phyloP scores from a whole-genome alignment of 148 eudicot species.

The Polygonum aviculare region DNA sequence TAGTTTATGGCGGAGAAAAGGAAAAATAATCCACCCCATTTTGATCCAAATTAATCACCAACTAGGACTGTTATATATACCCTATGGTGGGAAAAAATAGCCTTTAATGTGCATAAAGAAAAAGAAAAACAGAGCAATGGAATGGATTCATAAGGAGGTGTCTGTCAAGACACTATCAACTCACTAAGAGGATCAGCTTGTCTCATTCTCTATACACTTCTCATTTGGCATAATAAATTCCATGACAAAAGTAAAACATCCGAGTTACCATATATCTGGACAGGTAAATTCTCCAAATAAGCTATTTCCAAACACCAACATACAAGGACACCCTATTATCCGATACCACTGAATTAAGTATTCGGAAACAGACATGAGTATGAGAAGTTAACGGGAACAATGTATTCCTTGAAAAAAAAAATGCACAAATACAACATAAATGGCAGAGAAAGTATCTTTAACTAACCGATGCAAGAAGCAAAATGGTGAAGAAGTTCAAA shows the following conservation, averaged over 20 bases:
- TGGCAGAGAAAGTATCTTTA: constrained; percentile 12
- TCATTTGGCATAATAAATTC: not conserved
- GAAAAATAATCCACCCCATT: not conserved
- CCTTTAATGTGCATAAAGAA: not conserved
- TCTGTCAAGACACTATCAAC: not conserved
- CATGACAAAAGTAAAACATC: not conserved
- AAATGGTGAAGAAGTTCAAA: constrained; percentile 72
- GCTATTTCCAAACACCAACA: not conserved
- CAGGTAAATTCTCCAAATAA: not conserved
- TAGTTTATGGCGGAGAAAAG: not conserved
- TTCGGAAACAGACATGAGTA: not conserved
- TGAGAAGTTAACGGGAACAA: not conserved
- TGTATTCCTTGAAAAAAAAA: not conserved
- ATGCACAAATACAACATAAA: not conserved
- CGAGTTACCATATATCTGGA: not conserved
- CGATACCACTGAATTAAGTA: not conserved
- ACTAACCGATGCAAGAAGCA: constrained; percentile 96
- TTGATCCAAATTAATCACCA: not conserved
- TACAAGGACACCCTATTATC: not conserved
- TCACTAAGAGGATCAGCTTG: not conserved
- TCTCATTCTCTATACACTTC: not conserved
- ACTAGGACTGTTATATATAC: not conserved
- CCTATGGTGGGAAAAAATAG: not conserved
- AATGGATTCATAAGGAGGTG: not conserved
- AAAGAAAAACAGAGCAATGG: not conserved